phyloP scores from a whole-genome alignment of 2,329 filamentous ascomycete species.

The Juglanconis oblonga region DNA sequence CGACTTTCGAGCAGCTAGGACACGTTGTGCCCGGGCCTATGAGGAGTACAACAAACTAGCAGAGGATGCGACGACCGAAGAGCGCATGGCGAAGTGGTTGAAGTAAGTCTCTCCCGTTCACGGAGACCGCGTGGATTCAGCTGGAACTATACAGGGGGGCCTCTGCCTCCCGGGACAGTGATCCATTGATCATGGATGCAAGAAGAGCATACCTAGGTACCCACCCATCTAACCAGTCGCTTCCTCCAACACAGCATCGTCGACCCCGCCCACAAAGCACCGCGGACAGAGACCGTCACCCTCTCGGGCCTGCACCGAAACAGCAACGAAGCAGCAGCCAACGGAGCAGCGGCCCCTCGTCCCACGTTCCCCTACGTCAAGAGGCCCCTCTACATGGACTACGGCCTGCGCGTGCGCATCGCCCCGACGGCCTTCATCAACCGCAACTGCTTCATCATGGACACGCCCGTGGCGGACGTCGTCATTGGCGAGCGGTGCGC shows the following conservation, averaged over 20 bases:
- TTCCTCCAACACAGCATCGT: conserved; percentile 22
- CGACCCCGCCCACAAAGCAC: conserved; percentile 21
- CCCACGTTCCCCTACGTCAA: conserved; percentile 30
- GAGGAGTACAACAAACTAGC: conserved; percentile 28
- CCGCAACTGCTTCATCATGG: conserved; percentile 31
- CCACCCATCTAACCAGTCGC: too few species aligned
- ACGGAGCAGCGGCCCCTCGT: conserved; percentile 15
- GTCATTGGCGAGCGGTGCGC: conserved; percentile 30
- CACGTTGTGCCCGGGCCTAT: conserved; percentile 27
- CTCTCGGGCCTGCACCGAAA: conserved; percentile 14
- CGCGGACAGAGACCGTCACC: conserved; percentile 23
- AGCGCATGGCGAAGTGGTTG: conserved; percentile 25
- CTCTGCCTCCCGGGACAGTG: not conserved
- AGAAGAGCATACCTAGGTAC: too few species aligned
- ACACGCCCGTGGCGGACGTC: conserved; percentile 33
- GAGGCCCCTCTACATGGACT: conserved; percentile 31
- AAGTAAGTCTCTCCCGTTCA: conserved; percentile 22
- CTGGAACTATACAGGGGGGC: too few species aligned
- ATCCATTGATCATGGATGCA: too few species aligned
- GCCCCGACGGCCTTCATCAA: conserved; percentile 31
- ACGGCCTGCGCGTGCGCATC: conserved; percentile 30
- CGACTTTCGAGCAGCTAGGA: conserved; percentile 28
- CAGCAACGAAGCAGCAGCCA: not conserved
- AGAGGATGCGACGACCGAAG: conserved; percentile 26
- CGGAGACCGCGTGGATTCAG: too few species aligned